Evolutionary conservation across 2,329 filamentous ascomycete species (phyloP), one percentile per base, ranked within the genome.

Genomic region (Fusarium incarnatum): DNA sequence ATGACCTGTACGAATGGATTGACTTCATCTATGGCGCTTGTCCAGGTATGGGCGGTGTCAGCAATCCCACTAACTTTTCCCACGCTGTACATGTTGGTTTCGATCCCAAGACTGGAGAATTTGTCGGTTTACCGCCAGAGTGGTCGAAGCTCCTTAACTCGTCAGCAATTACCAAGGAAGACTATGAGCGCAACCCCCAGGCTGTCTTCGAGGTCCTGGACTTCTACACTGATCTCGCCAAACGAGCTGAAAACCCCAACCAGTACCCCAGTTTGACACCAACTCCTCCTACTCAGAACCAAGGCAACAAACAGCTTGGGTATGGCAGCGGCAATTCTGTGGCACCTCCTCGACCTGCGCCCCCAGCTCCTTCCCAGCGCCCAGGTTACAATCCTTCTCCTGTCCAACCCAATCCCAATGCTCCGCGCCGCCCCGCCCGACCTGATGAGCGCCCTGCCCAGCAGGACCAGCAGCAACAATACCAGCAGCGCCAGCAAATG

Each of bases 1-100:
- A 97, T 77, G 96, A 99, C 74, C 89, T 99, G 56, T 99, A 99
- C 81, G 94, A 97, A 76, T 99, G 96, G 96, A 97, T 98, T 76
- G 96, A 99, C 80, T 93, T 94, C 79, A 97, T 99, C 72, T 98
- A 98, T 79, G 94, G 95, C 74, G 92, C 95, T 70, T 98, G 95
- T 80, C 96, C 96, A 20, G 95, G 94, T 68, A 97, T 98, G 94
- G 94, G 96, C 67, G 96, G 96, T 74, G 96, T 99, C 60, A 98
- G 95, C 82, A 98, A 98, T 80, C 96, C 96, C 8, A 98, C 96
- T 71, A 98, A 98, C 83, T 99, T 99, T 83, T 94, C 92, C 25
- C 96, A 99, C 79, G 92, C 94, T 48, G 94, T 99, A 25, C 96
- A 99, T 79, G 96, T 99, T 72, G 96, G 96, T 64, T 99, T 98